A percentile compares a stretch with the other conserved stretches of the same genome.
Conservation (phyloP, 495 filamentous ascomycete genomes). For the Penicillium salamii region DNA sequence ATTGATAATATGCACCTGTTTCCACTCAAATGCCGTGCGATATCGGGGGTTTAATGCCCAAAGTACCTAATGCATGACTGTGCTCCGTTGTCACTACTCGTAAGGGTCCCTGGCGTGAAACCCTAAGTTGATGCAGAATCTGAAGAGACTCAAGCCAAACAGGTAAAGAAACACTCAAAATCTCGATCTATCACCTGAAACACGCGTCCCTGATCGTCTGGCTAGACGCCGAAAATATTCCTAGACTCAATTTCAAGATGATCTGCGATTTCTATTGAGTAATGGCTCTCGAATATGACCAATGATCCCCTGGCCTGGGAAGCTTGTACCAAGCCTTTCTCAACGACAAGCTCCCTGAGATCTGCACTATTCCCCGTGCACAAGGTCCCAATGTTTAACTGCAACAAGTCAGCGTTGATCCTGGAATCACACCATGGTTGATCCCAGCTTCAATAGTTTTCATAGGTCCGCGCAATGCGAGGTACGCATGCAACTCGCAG, state of each 20-base stretch:
- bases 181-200: neutral
- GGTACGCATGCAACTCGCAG: neutral
- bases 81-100: no score
- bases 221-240: neutral
- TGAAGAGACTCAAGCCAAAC: no score
- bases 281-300: neutral
- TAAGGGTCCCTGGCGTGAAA: no score
- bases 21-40: neutral
- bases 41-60: neutral
- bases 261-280: neutral
- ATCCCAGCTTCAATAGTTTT: neutral
- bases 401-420: neutral
- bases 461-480: neutral
- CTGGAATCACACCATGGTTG: constrained; percentile 4
- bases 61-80: no score
- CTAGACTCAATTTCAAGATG: neutral
- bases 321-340: neutral
- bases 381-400: neutral
- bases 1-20: neutral
- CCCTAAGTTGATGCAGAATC: no score
- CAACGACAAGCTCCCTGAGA: neutral
- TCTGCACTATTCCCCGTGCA: neutral
- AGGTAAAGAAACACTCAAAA: no score
- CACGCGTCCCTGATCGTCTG: neutral
- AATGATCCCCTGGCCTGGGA: neutral